Conservation (phyloP, 129 eudicot genomes). For the Flaveria brownii region DNA sequence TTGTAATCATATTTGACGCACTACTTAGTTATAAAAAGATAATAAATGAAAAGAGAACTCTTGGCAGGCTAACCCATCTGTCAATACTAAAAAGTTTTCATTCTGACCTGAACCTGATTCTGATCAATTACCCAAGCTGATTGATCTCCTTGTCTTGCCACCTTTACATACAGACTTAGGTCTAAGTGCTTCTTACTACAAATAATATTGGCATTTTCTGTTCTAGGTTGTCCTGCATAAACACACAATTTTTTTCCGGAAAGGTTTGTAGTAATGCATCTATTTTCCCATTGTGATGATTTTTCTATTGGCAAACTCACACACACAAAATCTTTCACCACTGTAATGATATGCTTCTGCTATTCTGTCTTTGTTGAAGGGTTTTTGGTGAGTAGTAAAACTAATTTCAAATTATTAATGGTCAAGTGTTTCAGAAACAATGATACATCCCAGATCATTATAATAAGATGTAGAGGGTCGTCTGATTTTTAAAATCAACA, state of each 20-base stretch:
- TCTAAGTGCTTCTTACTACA: not conserved
- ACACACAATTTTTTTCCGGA: not conserved
- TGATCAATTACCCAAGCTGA: not conserved
- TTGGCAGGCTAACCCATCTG: not conserved
- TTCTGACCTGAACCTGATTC: not conserved
- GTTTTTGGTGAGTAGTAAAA: not conserved
- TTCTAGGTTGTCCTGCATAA: not conserved
- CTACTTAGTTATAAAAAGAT: not conserved
- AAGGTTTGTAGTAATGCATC: not conserved
- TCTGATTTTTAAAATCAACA: not conserved
- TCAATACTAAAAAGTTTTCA: not conserved
- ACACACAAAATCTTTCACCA: not conserved
- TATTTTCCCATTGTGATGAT: not conserved
- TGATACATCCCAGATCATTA: not conserved
- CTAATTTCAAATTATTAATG: not conserved
- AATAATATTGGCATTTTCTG: no score
- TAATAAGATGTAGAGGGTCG: not conserved
- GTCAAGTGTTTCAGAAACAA: not conserved
- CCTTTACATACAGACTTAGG: not conserved
- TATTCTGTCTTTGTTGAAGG: not conserved
- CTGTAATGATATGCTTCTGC: not conserved
- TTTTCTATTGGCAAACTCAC: no score
- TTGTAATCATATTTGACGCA: not conserved
- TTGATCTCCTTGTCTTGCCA: not conserved
- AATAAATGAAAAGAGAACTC: not conserved